Evolutionary conservation across 2,329 filamentous ascomycete genomes (phyloP), one percentile per base, ranked within the genome.

Genomic region (Colletotrichum gloeosporioides): DNA sequence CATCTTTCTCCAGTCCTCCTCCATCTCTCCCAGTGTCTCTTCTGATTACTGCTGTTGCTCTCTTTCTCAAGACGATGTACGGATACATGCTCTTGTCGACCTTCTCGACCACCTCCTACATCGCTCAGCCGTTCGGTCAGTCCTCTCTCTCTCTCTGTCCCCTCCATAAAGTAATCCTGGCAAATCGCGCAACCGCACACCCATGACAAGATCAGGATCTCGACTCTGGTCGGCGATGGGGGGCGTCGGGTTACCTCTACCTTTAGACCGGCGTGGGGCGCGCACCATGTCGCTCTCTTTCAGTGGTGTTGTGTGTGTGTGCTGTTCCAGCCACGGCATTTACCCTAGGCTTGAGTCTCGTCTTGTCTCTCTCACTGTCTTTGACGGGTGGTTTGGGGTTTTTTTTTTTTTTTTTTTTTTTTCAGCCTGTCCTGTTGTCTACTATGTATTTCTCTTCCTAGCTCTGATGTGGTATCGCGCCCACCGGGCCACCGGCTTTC

Each of bases 151-250:
- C 18, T 29, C 67, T 61, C 55, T 62, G 29, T 36, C 25, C 59
- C 44, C 36, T 53, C 69, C 55, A n/a, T 16, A 32, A 70, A 69
- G 6, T 44, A 13, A 68, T 62, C 63, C 55, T 76, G 18, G 74
- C 59, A 75, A 77, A 77, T 77, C 71, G 74, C 74, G 74, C 74
- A 77, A 70, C 59, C 13, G 27, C 74, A 77, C 65, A 61, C 74
- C 70, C 74, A 77, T 73, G 63, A 73, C 39, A 57, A 64, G 73
- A 73, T 64, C 57, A 70, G 67, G 25, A 70, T 64, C 39, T 61
- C 63, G 39, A 73, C 63, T 73, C 16, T 27, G 32, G n/a, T 44
- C 31, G 59, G n/a, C 65, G 67, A 61, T 34, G 57, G 53, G 55
- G 34, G 34, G 39, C 10, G 39, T n/a, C 39, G 31, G 32, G 27